These are phyloP conservation scores for Penicillium decumbens DNA, from an alignment of 2,329 filamentous ascomycete genomes.

Conservation along the genomic window DNA sequence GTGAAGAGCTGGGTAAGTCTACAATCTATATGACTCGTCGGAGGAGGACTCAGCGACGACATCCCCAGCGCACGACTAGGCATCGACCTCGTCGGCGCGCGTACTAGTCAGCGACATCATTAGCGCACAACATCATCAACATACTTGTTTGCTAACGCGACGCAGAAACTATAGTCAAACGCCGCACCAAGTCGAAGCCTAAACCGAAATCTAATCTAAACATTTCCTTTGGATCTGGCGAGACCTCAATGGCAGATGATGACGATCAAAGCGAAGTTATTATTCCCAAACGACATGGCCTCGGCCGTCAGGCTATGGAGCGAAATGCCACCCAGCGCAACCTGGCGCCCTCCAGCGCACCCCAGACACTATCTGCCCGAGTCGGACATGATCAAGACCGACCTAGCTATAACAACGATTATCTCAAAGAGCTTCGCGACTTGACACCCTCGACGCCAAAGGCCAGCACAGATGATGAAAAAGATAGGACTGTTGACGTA, in stretches of 20 bases:
- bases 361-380: conserved; percentile 54
- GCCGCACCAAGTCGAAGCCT: conserved; percentile 47
- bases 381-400: conserved; percentile 62
- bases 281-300: conserved; percentile 55
- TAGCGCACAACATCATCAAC: background rate
- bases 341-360: conserved; percentile 42
- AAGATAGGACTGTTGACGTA: conserved; percentile 54
- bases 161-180: conserved; percentile 49
- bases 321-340: conserved; percentile 61
- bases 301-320: conserved; percentile 62
- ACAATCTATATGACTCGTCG: background rate
- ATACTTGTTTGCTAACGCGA: background rate
- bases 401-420: conserved; percentile 80
- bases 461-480: conserved; percentile 32
- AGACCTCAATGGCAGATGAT: conserved; percentile 52
- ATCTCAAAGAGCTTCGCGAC: conserved; percentile 76
- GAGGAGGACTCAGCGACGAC: no score
- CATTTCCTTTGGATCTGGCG: conserved; percentile 68
- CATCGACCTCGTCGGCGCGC: background rate
- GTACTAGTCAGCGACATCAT: background rate
- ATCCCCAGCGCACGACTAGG: no score
- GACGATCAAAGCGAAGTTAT: conserved; percentile 53
- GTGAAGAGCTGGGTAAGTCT: conserved; percentile 41
- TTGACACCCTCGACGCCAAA: conserved; percentile 80
- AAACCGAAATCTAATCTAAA: conserved; percentile 71